Percentiles rank a stretch among this genome's conserved stretches.
phyloP scores from a whole-genome alignment of 352 stramenopile genomes.

The Pythium apleroticum region DNA sequence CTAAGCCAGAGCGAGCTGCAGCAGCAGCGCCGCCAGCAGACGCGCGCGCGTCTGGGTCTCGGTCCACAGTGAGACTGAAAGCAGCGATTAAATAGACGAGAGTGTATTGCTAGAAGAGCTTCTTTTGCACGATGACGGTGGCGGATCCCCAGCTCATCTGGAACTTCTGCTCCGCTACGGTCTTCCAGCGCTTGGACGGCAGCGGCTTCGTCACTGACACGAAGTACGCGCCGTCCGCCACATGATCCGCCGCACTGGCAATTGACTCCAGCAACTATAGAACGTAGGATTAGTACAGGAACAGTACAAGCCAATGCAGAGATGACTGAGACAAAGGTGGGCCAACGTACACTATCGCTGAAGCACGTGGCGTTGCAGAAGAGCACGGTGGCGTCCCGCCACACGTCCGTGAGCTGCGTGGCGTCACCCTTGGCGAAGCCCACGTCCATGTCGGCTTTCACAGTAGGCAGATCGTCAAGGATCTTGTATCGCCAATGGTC shows the following conservation, averaged over 20 bases:
- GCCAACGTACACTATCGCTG: slow-evolving; percentile 43
- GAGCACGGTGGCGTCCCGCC: slow-evolving; percentile 55
- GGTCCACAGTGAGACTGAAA: slow-evolving; percentile 12
- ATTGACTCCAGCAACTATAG: slow-evolving; percentile 36
- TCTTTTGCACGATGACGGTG: slow-evolving; percentile 67
- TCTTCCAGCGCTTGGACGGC: slow-evolving; percentile 54
- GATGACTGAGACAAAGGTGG: not conserved
- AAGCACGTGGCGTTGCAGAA: slow-evolving; percentile 77
- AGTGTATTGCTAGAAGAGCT: slow-evolving; percentile 37
- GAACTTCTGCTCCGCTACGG: slow-evolving; percentile 59
- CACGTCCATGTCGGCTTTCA: slow-evolving; percentile 56
- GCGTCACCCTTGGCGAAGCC: slow-evolving; percentile 54
- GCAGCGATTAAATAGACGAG: not conserved
- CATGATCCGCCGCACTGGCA: slow-evolving; percentile 38
- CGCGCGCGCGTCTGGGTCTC: slow-evolving; percentile 23
- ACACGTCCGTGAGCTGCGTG: slow-evolving; percentile 43
- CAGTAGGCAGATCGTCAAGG: slow-evolving; percentile 45
- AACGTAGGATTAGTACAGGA: not conserved
- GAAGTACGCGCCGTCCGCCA: slow-evolving; percentile 54
- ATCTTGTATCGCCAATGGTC: slow-evolving; percentile 71
- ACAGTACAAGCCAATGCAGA: not conserved
- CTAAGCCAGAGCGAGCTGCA: slow-evolving; percentile 11
- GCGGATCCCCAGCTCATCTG: slow-evolving; percentile 65
- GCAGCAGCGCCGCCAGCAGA: slow-evolving; percentile 20
- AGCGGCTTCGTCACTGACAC: slow-evolving; percentile 64